phyloP scores from a whole-genome alignment of 345 rosid species.

The Rhodamnia argentea region DNA sequence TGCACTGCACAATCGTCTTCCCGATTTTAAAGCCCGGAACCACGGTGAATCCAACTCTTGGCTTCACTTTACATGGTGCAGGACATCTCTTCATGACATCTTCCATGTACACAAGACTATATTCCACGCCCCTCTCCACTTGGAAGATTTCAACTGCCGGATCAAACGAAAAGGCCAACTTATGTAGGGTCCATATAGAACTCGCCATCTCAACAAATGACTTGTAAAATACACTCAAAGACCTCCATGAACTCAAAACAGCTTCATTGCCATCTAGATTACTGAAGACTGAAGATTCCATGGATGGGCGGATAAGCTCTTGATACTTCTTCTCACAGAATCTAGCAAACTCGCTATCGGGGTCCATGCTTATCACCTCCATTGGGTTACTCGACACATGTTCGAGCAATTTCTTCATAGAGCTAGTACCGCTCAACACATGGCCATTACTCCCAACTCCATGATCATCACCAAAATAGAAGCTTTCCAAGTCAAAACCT shows the following conservation, averaged over 20 bases:
- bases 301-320: conserved; percentile 75
- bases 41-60: conserved; percentile 81
- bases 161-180: conserved; percentile 76
- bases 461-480: conserved; percentile 27
- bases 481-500: conserved; percentile 49
- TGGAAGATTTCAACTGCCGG: conserved; percentile 78
- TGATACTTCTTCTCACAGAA: conserved; percentile 90
- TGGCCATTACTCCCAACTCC: conserved; percentile 25
- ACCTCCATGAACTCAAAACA: conserved; percentile 83
- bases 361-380: conserved; percentile 70
- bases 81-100: conserved; percentile 39
- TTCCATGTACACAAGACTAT: conserved; percentile 81
- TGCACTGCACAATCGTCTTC: conserved; percentile 59
- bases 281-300: conserved; percentile 77
- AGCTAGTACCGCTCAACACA: conserved; percentile 5
- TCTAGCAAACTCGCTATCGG: conserved; percentile 50
- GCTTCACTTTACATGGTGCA: conserved; percentile 20
- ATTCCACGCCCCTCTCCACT: conserved; percentile 75
- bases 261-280: conserved; percentile 60
- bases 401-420: conserved; percentile 58
- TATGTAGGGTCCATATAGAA: conserved; percentile 72
- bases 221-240: conserved; percentile 52
- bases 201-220: conserved; percentile 83
- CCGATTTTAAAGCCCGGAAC: conserved; percentile 87
- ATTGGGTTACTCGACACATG: conserved; percentile 70